phyloP scores from a whole-genome alignment of 208 protist genomes.

The Leishmania tropica region DNA sequence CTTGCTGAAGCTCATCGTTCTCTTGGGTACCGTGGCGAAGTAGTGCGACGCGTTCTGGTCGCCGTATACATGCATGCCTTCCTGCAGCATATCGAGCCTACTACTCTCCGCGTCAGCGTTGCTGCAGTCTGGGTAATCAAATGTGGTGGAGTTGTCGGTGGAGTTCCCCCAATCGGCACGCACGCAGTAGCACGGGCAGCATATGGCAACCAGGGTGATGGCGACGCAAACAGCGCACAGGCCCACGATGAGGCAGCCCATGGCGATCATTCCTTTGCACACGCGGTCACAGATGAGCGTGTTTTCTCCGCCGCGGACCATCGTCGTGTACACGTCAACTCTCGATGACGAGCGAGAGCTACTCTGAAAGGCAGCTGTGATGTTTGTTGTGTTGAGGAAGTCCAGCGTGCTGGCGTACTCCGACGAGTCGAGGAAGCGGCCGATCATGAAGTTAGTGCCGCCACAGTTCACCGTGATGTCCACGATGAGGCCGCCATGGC shows the following conservation, averaged over 20 bases:
- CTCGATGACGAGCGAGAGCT: slow-evolving; percentile 4
- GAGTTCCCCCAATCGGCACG: neutral
- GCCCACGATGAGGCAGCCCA: neutral
- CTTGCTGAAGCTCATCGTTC: too few relatives aligned
- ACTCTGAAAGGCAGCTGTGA: slow-evolving; percentile 5
- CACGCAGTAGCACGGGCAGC: slow-evolving; percentile 5
- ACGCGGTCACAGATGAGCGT: neutral
- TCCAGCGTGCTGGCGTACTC: slow-evolving; percentile 22
- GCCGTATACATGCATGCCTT: too few relatives aligned
- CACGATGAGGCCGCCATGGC: slow-evolving; percentile 16
- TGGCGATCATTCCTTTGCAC: slow-evolving; percentile 21
- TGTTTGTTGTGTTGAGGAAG: slow-evolving; percentile 5
- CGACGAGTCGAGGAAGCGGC: slow-evolving; percentile 16
- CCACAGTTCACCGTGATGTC: neutral
- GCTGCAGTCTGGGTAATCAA: too few relatives aligned
- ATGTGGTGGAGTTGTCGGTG: neutral
- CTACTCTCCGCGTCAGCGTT: too few relatives aligned
- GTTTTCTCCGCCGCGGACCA: neutral
- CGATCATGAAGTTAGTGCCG: slow-evolving; percentile 8
- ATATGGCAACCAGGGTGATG: slow-evolving; percentile 3
- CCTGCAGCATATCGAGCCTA: too few relatives aligned
- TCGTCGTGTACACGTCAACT: slow-evolving; percentile 7
- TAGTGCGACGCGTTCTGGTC: too few relatives aligned
- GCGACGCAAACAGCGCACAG: slow-evolving; percentile 1
- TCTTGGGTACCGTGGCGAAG: too few relatives aligned